Conservation (phyloP, 768 basidiomycete genomes). For the Krasilnikovozyma curviuscula region DNA sequence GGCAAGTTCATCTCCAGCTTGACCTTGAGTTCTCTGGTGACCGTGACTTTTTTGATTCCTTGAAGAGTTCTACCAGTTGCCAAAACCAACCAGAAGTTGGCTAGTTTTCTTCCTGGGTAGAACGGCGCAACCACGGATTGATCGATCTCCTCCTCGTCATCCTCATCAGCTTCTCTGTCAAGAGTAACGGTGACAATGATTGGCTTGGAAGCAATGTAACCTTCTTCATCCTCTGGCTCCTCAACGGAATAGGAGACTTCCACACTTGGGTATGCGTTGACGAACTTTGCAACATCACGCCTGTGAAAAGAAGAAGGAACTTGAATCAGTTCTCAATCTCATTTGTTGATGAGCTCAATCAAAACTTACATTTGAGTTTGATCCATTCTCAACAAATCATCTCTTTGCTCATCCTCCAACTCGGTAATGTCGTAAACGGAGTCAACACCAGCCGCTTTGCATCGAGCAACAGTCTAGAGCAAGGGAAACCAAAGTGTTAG, state of each 20-base stretch:
- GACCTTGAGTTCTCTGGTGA: constrained; percentile 44
- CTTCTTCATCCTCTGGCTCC: constrained; percentile 43
- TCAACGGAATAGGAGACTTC: constrained; percentile 76
- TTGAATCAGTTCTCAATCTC: constrained; percentile 5
- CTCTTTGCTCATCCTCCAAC: constrained; percentile 81
- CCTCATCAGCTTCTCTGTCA: constrained; percentile 60
- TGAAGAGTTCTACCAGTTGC: constrained; percentile 55
- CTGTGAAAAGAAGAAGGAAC: constrained; percentile 28
- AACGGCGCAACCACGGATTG: constrained; percentile 80
- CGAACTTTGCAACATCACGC: constrained; percentile 84
- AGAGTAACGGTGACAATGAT: constrained; percentile 63
- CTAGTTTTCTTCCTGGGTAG: constrained; percentile 75
- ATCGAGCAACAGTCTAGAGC: constrained; percentile 54
- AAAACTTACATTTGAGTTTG: constrained; percentile 57
- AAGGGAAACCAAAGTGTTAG: not conserved
- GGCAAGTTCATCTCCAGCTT: constrained; percentile 79
- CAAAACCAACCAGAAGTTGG: constrained; percentile 94
- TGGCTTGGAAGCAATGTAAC: constrained; percentile 44
- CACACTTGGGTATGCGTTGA: constrained; percentile 92
- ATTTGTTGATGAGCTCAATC: not conserved
- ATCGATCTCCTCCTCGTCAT: constrained; percentile 46
- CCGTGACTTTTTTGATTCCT: constrained; percentile 70
- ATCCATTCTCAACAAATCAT: constrained; percentile 63
- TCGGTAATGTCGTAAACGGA: constrained; percentile 97
- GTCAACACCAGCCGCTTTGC: constrained; percentile 59